phyloP scores from a whole-genome alignment of 345 rosid species.

The Salix caprea region DNA sequence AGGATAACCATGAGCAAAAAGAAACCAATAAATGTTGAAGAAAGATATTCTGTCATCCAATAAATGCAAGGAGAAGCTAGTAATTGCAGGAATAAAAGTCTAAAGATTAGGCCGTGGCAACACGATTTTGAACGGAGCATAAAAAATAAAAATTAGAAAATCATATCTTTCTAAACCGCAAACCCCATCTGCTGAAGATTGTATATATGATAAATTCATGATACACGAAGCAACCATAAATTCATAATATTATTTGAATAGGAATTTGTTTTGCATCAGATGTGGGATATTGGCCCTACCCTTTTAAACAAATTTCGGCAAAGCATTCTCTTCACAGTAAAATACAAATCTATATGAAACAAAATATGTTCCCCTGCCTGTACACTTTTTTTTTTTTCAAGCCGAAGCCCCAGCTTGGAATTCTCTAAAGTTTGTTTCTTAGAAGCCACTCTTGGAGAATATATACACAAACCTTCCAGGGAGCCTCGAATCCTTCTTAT shows the following conservation, averaged over 20 bases:
- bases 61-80: background rate
- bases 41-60: background rate
- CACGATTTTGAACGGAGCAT: too few relatives aligned
- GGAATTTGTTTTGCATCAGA: background rate
- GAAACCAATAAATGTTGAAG: background rate
- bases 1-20: too few relatives aligned
- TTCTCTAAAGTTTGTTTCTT: too few relatives aligned
- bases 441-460: too few relatives aligned
- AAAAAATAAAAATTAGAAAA: background rate
- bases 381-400: too few relatives aligned
- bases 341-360: background rate
- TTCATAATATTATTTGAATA: slow-evolving; percentile 2
- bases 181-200: background rate
- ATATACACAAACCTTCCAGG: too few relatives aligned
- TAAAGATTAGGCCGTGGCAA: too few relatives aligned
- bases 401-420: too few relatives aligned
- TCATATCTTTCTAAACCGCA: background rate
- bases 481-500: too few relatives aligned
- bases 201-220: slow-evolving; percentile 2
- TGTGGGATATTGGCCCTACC: background rate
- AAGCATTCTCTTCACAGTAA: background rate
- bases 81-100: background rate
- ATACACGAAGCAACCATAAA: background rate
- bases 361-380: background rate
- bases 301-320: background rate